Percentiles rank a stretch among this genome's conserved stretches.
phyloP scores from a whole-genome alignment of 345 rosid genomes.

The Populus davidiana region DNA sequence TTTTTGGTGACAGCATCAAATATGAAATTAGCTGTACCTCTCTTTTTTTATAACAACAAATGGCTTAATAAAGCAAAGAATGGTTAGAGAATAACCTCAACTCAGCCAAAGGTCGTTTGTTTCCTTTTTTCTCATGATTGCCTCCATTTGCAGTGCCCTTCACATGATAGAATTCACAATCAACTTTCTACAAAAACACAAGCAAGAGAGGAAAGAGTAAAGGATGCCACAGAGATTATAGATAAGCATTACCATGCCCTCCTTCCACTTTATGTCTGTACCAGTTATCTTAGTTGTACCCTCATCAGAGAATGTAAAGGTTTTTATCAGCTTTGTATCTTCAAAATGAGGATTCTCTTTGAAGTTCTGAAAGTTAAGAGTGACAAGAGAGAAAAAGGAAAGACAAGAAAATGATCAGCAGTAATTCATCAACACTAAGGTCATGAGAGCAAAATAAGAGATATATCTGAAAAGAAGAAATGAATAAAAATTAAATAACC shows the following conservation, averaged over 20 bases:
- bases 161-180: slow-evolving; percentile 5
- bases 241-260: slow-evolving; percentile 18
- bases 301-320: slow-evolving; percentile 24
- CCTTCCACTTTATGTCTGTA: slow-evolving; percentile 27
- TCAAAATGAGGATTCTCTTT: slow-evolving; percentile 28
- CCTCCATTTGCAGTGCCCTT: slow-evolving; percentile 21
- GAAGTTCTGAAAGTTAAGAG: slow-evolving; percentile 13
- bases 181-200: neutral
- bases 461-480: neutral
- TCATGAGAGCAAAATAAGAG: neutral
- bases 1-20: neutral
- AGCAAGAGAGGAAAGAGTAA: neutral
- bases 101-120: slow-evolving; percentile 13
- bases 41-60: too few species aligned
- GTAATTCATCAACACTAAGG: neutral
- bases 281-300: slow-evolving; percentile 19
- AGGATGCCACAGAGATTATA: neutral
- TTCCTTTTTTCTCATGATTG: slow-evolving; percentile 15
- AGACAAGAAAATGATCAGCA: neutral
- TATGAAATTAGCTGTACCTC: neutral
- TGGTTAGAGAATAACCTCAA: slow-evolving; percentile 10
- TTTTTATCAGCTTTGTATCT: slow-evolving; percentile 21
- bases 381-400: neutral
- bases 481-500: neutral
- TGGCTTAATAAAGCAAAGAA: neutral